A percentile compares a stretch with the other conserved stretches of the same genome.
These are phyloP conservation scores for Pythium plurisporium DNA, from an alignment of 352 stramenopile genomes.

Conservation along the genomic window DNA sequence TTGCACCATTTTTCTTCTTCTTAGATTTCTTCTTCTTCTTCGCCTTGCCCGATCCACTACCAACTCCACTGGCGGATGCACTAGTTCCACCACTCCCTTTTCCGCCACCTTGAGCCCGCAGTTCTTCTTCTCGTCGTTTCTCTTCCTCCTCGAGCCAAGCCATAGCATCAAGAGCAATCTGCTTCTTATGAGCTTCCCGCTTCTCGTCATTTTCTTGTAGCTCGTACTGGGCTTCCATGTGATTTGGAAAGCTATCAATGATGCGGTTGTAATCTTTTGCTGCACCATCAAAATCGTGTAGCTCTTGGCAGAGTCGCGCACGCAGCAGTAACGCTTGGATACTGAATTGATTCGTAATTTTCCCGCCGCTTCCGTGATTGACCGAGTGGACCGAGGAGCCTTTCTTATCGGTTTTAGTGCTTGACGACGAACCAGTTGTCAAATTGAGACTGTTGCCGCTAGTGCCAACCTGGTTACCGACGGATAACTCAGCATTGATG, in stretches of 20 bases:
- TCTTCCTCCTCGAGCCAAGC: slow-evolving; percentile 34
- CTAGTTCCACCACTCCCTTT: background rate
- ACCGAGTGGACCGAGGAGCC: background rate
- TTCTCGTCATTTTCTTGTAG: slow-evolving; percentile 48
- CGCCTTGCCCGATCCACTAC: background rate
- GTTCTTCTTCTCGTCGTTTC: slow-evolving; percentile 16
- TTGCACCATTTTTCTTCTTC: slow-evolving; percentile 41
- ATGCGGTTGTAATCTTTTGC: slow-evolving; percentile 63
- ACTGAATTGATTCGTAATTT: slow-evolving; percentile 53
- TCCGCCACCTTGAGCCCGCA: slow-evolving; percentile 9
- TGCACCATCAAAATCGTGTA: slow-evolving; percentile 52
- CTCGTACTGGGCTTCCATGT: slow-evolving; percentile 79
- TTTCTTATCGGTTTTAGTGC: background rate
- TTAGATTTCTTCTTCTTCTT: slow-evolving; percentile 80
- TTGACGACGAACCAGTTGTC: background rate
- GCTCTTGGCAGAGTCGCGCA: slow-evolving; percentile 39
- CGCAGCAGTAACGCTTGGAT: slow-evolving; percentile 47
- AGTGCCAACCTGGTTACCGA: slow-evolving; percentile 19
- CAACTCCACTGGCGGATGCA: background rate
- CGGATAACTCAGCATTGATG: slow-evolving; percentile 64
- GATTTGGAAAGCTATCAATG: slow-evolving; percentile 50
- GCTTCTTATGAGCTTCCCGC: slow-evolving; percentile 33
- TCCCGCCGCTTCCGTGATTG: slow-evolving; percentile 2
- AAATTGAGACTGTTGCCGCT: background rate
- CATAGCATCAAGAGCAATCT: slow-evolving; percentile 43